Base-by-base conservation (phyloP, 2,329 filamentous ascomycete genomes). In the Xylariaceae sp. region DNA sequence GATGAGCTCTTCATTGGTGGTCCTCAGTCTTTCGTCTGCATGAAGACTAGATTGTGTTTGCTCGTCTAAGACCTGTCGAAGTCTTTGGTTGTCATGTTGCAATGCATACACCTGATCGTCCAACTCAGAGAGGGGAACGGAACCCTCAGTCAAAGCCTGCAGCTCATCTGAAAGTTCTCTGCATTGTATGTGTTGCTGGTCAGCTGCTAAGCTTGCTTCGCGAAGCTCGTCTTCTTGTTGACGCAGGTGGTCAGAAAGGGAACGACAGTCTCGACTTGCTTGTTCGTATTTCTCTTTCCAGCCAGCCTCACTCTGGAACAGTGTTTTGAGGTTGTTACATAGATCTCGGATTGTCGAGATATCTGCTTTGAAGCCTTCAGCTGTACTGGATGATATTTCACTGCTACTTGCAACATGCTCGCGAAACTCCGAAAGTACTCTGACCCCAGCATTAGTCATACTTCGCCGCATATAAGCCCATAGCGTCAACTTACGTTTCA, bases 211-310 rank as follows among this genome's bases (percentile, higher is more conserved):
- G 17, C 44, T 32, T 44, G 49, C 47, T 19, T 48, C 45, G 2
- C 47, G 17, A 38, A 61, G 19, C 15, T 61, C 33, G 18, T 58
- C 44, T 47, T 59, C 50, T 5, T 62, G 51, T 6, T 38, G n/a
- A 41, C 53, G 48, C 27, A 52, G 51, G 6, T 55, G 47, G 12
- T 47, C 22, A 6, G 31, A 42, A 10, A 61, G 49, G 19, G 5
- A 31, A 15, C 46, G 22, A 7, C 36, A 33, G 27, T 22, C 31
- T 49, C 44, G 39, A 10, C 45, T 33, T 15, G 47, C 39, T 14
- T 59, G 51, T 15, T 57, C 32, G 11, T 47, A 51, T 22, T 46
- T 62, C 6, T 51, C 49, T 45, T 59, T 52, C 61, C 61, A 64
- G 36, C 53, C 41, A 5, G 51, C 49, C 11, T 48, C 18, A 19